Evolutionary conservation across 2,329 filamentous ascomycete species (phyloP), one percentile per base, ranked within the genome.

Genomic region (Colletotrichum sp.): DNA sequence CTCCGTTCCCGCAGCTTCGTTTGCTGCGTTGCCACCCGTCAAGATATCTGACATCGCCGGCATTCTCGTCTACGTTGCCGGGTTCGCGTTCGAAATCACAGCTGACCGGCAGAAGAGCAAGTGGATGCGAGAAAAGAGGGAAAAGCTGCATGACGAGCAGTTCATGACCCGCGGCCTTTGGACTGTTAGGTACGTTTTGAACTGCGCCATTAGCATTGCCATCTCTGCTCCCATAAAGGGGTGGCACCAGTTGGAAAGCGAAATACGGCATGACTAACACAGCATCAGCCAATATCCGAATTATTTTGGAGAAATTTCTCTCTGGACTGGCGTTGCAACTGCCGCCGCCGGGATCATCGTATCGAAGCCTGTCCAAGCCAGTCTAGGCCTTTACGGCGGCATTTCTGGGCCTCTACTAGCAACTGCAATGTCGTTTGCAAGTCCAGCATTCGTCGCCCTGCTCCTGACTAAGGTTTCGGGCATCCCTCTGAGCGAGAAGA

Each of bases 261-360:
- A 6, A 24, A 7, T 7, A 60, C 24, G 15, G 12, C 28, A 71
- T 21, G 15, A 21, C 60, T 73, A 26, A 72, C n/a, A 3, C 8
- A 15, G 62, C n/a, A 49, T 4, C 32, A 86, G 88, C 64, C 85
- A 92, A 76, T 92, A 93, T 83, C 93, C 93, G 1, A 93, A 95
- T 80, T 95, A 95, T 85, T 93, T 95, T 81, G 93, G 93, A n/a
- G 93, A 95, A 82, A 89, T 88, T 32, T 93, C 91, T 13, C 85
- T 95, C 36, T 95, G 93, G 93, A 92, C 90, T 0, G 93, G 93
- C 2, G 90, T 95, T 74, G 92, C 93, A 1, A 89, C 91, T 7
- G 84, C 87, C 1, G 88, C 91, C 0, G 91, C 89, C 0, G 92
- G 92, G 1, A 85, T 91, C 2, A 84, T 95, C 65, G 83, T 89